Conservation (phyloP, 805 yeast genomes). For the Wickerhamiella parazyma region DNA sequence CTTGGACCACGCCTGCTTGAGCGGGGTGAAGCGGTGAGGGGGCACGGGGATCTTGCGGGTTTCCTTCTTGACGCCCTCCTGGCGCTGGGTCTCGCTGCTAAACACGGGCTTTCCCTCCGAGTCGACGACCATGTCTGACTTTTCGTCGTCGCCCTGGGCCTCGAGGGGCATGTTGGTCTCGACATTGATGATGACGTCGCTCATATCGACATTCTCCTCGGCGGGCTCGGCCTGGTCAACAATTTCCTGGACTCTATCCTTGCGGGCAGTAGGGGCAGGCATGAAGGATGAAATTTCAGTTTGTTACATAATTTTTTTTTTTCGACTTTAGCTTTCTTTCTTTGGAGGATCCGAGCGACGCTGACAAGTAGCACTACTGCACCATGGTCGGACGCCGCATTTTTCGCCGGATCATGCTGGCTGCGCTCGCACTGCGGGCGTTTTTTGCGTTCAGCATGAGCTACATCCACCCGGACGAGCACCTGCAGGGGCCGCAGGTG, state of each 20-base stretch:
- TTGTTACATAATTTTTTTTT: slow-evolving; percentile 6
- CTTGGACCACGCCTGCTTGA: slow-evolving; percentile 81
- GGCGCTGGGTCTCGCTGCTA: slow-evolving; percentile 52
- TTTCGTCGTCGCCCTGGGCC: slow-evolving; percentile 18
- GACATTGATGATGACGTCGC: slow-evolving; percentile 38
- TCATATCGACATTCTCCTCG: slow-evolving; percentile 16
- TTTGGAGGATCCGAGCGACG: too few relatives aligned
- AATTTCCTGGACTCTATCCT: slow-evolving; percentile 19
- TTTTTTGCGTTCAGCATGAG: slow-evolving; percentile 55
- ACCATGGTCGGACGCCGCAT: slow-evolving; percentile 1
- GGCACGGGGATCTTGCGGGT: slow-evolving; percentile 86
- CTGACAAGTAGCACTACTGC: neutral
- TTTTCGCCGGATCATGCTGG: slow-evolving; percentile 38
- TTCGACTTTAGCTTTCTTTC: too few relatives aligned
- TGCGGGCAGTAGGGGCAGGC: slow-evolving; percentile 29
- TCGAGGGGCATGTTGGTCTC: slow-evolving; percentile 25
- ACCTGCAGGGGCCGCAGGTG: slow-evolving; percentile 79
- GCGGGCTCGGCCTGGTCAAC: slow-evolving; percentile 12
- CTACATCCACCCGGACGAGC: slow-evolving; percentile 96
- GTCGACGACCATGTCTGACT: slow-evolving; percentile 42
- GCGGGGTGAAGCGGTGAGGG: slow-evolving; percentile 93
- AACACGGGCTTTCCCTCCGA: slow-evolving; percentile 83
- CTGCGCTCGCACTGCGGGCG: slow-evolving; percentile 36
- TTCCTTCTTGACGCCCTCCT: slow-evolving; percentile 62
- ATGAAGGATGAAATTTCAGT: slow-evolving; percentile 11